Conservation (phyloP, 306 rosid species). For the Fragaria vesca region DNA sequence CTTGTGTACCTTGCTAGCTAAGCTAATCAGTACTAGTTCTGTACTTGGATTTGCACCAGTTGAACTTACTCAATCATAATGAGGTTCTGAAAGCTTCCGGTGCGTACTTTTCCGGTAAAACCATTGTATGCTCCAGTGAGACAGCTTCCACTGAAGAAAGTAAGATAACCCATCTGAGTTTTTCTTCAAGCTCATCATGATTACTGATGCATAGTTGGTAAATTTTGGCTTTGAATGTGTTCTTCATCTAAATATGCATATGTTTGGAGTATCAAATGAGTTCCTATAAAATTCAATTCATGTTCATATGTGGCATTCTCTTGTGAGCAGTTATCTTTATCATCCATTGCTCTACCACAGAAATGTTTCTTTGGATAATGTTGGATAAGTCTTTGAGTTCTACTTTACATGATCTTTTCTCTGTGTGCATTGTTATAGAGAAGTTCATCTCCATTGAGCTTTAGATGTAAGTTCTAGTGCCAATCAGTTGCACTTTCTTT, state of each 20-base stretch:
- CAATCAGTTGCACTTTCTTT: neutral
- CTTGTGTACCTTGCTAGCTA: neutral
- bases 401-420: neutral
- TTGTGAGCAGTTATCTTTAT: neutral
- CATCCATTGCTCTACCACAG: neutral
- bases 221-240: neutral
- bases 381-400: neutral
- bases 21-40: slow-evolving; percentile 12
- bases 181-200: neutral
- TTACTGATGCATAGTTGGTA: neutral
- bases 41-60: slow-evolving; percentile 35
- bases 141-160: slow-evolving; percentile 46
- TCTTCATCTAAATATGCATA: neutral
- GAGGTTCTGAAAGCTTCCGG: slow-evolving; percentile 36
- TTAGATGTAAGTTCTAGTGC: neutral
- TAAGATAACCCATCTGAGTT: slow-evolving; percentile 31
- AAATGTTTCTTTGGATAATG: slow-evolving; percentile 5
- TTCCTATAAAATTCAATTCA: neutral
- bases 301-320: neutral
- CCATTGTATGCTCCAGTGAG: slow-evolving; percentile 41
- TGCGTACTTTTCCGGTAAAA: slow-evolving; percentile 40
- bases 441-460: neutral
- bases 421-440: neutral
- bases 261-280: neutral
- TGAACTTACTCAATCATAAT: slow-evolving; percentile 45